These are phyloP conservation scores for Solanum etuberosum DNA, from an alignment of 257 asterid genomes.

Conservation along the genomic window DNA sequence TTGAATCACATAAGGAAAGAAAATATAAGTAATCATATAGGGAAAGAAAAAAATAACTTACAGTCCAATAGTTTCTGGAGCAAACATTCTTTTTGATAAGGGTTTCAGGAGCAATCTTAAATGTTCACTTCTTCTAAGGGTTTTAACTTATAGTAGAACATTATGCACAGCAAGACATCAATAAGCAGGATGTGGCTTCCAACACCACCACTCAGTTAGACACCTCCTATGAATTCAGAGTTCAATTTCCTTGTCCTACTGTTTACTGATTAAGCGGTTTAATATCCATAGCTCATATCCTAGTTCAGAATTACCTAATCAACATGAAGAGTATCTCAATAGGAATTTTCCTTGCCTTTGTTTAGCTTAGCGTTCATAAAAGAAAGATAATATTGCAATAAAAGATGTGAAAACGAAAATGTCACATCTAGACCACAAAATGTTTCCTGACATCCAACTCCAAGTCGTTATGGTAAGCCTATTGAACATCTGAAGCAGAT, in stretches of 20 bases:
- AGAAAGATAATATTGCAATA: neutral
- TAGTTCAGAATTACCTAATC: neutral
- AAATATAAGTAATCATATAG: neutral
- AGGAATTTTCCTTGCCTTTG: neutral
- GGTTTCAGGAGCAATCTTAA: neutral
- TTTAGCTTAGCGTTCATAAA: neutral
- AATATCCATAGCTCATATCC: neutral
- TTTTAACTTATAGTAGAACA: neutral
- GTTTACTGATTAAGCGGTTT: neutral
- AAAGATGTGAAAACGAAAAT: neutral
- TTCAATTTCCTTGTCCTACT: neutral
- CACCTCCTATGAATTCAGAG: neutral
- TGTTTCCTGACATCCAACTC: neutral
- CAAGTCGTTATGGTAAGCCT: neutral
- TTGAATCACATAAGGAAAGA: neutral
- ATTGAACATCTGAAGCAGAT: neutral
- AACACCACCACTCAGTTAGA: neutral
- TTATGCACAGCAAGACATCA: neutral
- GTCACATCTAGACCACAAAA: neutral
- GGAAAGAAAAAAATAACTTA: neutral
- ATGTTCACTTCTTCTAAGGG: neutral
- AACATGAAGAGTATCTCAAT: neutral
- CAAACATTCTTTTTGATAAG: neutral
- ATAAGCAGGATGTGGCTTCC: neutral
- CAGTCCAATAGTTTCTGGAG: neutral